These are phyloP conservation scores for Cicer bijugum DNA, from an alignment of 306 rosid genomes.

Conservation along the genomic window DNA sequence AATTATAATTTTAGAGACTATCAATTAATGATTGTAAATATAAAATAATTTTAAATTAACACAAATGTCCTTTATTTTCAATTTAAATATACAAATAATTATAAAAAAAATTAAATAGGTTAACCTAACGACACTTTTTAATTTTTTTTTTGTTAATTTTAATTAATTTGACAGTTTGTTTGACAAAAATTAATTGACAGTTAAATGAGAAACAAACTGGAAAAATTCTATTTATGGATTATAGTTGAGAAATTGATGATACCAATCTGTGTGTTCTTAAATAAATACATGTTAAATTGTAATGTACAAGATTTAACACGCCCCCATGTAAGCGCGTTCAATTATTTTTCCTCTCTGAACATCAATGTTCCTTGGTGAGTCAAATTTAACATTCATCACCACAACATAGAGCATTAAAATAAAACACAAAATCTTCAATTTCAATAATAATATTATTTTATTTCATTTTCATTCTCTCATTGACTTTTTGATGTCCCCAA, in stretches of 20 bases:
- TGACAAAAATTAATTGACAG: not conserved
- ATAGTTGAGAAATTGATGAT: constrained; percentile 24
- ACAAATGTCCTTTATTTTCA: too few species aligned
- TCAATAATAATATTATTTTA: not conserved
- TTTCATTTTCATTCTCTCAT: not conserved
- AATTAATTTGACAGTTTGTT: too few species aligned
- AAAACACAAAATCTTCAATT: constrained; percentile 11
- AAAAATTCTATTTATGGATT: constrained; percentile 39
- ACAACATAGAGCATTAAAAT: not conserved
- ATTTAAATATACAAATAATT: too few species aligned
- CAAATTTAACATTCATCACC: constrained; percentile 13
- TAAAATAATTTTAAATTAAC: too few species aligned
- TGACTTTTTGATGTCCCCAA: constrained; percentile 14
- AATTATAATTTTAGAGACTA: too few species aligned
- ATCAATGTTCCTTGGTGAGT: constrained; percentile 45
- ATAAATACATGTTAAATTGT: constrained; percentile 30
- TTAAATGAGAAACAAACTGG: not conserved
- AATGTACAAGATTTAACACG: constrained; percentile 37
- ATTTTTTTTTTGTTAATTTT: too few species aligned
- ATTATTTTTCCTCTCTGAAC: constrained; percentile 38
- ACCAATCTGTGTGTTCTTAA: constrained; percentile 3
- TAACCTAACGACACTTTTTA: too few species aligned
- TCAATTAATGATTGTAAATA: too few species aligned
- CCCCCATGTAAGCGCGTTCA: constrained; percentile 46
- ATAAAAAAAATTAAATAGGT: too few species aligned